These are phyloP conservation scores for Ophiostoma triangulosporum DNA, from an alignment of 2,329 filamentous ascomycete genomes.

Conservation along the genomic window DNA sequence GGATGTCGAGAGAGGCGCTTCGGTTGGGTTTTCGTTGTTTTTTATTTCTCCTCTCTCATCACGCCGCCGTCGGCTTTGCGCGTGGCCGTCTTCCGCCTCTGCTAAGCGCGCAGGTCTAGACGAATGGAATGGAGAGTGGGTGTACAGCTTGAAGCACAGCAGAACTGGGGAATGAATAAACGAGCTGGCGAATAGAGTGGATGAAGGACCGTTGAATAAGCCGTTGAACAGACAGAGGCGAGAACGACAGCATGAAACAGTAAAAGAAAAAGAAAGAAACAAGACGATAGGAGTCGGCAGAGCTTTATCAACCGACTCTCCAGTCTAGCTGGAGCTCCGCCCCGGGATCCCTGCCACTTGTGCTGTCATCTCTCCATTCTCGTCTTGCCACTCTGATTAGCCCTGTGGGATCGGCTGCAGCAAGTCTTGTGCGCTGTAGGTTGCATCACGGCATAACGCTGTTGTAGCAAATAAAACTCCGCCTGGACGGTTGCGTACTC, in stretches of 20 bases:
- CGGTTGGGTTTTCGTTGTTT: too few species aligned
- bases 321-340: too few species aligned
- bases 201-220: background rate
- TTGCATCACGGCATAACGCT: background rate
- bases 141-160: slow-evolving; percentile 3
- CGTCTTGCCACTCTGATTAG: background rate
- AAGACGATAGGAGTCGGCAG: too few species aligned
- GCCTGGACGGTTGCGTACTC: background rate
- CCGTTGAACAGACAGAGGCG: background rate
- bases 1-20: background rate
- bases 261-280: too few species aligned
- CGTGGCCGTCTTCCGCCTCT: background rate
- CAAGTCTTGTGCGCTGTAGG: background rate
- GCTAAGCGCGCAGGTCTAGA: background rate
- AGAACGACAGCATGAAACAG: too few species aligned
- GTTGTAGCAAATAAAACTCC: background rate
- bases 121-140: background rate
- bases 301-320: too few species aligned
- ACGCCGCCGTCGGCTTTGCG: background rate
- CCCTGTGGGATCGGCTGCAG: background rate
- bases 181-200: background rate
- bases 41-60: background rate
- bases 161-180: background rate
- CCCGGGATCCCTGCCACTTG: too few species aligned
- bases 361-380: background rate